Base-by-base conservation (phyloP, 2,329 filamentous ascomycete species). In the Metarhizium guizhouense region DNA sequence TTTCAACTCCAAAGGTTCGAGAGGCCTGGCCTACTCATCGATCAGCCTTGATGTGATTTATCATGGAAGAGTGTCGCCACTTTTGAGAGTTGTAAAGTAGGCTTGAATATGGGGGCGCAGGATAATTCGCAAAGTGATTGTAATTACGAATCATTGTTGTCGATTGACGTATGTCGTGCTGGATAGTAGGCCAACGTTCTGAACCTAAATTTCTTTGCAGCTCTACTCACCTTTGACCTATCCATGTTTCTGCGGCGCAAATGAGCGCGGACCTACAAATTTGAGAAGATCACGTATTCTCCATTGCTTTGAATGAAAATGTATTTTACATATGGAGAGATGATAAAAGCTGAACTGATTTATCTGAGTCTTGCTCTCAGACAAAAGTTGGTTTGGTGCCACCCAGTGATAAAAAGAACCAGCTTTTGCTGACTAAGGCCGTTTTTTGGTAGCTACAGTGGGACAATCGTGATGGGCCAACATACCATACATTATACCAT, bases 1-100 rank as follows among this genome's bases (percentile, higher is more conserved):
- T 42, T 68, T 68, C 20, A 80, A 66, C 50, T 68, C 64, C 25
- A 80, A 68, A 3, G 74, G 69, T 60, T 76, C 75, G 8, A 83
- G 70, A 1, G 77, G 76, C 6, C 76, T 72, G 48, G 73, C 72
- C 71, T 76, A 62, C 20, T 38, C 34, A 45, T 45, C 42, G 42
- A 30, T 58, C 45, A 54, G 53, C 20, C 14, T 50, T n/a, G 1
- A 14, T 11, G 16, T 54, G 29, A 18, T 61, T 18, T 14, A 43
- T 6, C n/a, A 25, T 25, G 3, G 25, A 25, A 25, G 25, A 25
- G 25, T 25, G 25, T 1, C 4, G 25, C 25, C 25, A 25, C 25
- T 25, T 25, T 25, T 25, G 25, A 25, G 25, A 34, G 10, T 5
- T 34, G 7, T 34, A 11, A 34, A 11, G 32, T 34, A 11, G 10